phyloP scores from a whole-genome alignment of 768 basidiomycete genomes.

The Cyclocybe aegerita region DNA sequence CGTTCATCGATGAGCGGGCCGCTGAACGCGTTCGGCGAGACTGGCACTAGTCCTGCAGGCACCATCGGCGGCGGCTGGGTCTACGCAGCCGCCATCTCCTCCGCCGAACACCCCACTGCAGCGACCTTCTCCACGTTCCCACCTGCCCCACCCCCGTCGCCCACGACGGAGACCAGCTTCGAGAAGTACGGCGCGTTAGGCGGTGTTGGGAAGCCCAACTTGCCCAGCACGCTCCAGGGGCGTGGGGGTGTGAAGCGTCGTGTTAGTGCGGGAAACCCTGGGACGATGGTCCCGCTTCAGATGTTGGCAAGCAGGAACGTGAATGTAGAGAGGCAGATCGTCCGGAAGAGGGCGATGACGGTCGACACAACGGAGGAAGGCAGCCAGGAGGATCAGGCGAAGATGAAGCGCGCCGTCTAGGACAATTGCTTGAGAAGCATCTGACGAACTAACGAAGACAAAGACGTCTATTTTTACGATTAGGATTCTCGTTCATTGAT shows the following conservation, averaged over 20 bases:
- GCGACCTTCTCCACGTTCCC: constrained; percentile 13
- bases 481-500: too few species aligned
- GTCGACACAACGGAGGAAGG: constrained; percentile 1
- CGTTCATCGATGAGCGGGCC: constrained; percentile 43
- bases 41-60: constrained; percentile 8
- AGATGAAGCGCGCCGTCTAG: constrained; percentile 2
- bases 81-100: constrained; percentile 49
- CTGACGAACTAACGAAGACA: background rate
- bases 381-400: constrained; percentile 2
- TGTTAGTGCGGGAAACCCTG: constrained; percentile 13
- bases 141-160: constrained; percentile 15
- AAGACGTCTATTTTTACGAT: too few species aligned
- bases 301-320: constrained; percentile 9
- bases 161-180: constrained; percentile 2
- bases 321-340: constrained; percentile 4
- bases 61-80: constrained; percentile 39
- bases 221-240: background rate
- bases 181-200: background rate
- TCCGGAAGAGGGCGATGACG: constrained; percentile 8
- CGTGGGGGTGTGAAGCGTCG: constrained; percentile 10
- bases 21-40: constrained; percentile 12
- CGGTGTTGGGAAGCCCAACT: constrained; percentile 1
- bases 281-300: constrained; percentile 12
- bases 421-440: constrained; percentile 1
- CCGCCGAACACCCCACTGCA: constrained; percentile 28